phyloP scores from a whole-genome alignment of 169 alveolate species.

The Plasmodium vinckei region DNA sequence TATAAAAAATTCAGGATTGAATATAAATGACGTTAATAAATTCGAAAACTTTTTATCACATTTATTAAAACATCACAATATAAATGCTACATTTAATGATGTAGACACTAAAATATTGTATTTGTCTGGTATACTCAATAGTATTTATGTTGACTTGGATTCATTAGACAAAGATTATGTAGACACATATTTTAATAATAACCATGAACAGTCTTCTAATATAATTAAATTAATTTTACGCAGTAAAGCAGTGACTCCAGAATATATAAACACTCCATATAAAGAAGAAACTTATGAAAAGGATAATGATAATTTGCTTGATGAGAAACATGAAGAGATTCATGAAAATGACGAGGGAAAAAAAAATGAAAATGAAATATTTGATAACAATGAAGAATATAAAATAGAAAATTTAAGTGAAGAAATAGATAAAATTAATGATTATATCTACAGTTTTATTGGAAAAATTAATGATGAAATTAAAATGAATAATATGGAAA shows the following conservation, averaged over 20 bases:
- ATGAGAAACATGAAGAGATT: too few species aligned
- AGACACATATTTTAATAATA: slow-evolving; percentile 17
- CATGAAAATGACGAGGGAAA: too few species aligned
- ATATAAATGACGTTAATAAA: slow-evolving; percentile 24
- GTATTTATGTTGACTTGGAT: slow-evolving; percentile 39
- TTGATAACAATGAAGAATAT: too few species aligned
- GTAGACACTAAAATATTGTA: slow-evolving; percentile 37
- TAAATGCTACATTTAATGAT: slow-evolving; percentile 27
- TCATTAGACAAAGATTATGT: slow-evolving; percentile 3
- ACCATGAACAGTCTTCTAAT: slow-evolving; percentile 9
- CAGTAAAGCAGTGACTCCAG: slow-evolving; percentile 24
- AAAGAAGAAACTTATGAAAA: not conserved
- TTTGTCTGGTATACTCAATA: slow-evolving; percentile 37
- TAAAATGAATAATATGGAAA: too few species aligned
- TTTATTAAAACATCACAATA: slow-evolving; percentile 15
- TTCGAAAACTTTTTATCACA: slow-evolving; percentile 35
- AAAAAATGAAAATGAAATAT: too few species aligned
- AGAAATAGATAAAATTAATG: too few species aligned
- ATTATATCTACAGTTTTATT: too few species aligned
- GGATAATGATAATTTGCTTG: too few species aligned
- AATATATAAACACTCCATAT: slow-evolving; percentile 3
- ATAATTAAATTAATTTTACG: slow-evolving; percentile 49
- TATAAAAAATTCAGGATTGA: slow-evolving; percentile 10
- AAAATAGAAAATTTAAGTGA: too few species aligned
- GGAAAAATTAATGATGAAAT: too few species aligned